Conservation (phyloP, 148 eudicot species). For the Amaranthus hypochondriacus region DNA sequence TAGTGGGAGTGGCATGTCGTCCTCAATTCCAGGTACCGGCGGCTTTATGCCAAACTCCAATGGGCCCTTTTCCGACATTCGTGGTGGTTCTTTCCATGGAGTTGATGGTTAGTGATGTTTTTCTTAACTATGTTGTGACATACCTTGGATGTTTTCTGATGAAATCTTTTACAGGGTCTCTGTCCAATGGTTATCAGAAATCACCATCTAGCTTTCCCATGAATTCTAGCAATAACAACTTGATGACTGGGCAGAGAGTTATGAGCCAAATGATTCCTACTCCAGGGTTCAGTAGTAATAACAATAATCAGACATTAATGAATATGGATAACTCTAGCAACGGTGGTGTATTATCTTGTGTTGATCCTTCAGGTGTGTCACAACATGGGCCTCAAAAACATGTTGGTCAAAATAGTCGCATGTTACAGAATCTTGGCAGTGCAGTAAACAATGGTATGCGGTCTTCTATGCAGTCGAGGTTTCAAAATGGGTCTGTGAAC, state of each 20-base stretch:
- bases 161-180: conserved; percentile 44
- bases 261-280: conserved; percentile 97
- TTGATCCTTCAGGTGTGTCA: conserved; percentile 50
- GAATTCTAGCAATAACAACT: conserved; percentile 47
- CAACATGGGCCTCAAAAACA: conserved; percentile 60
- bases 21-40: conserved; percentile 40
- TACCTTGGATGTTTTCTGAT: conserved; percentile 13
- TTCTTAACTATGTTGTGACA: background rate
- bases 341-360: conserved; percentile 42
- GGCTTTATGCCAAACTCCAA: conserved; percentile 42
- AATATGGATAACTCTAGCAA: conserved; percentile 47
- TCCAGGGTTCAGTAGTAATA: conserved; percentile 68
- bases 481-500: conserved; percentile 46
- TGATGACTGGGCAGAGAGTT: conserved; percentile 55
- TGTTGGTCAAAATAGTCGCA: conserved; percentile 62
- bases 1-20: conserved; percentile 35
- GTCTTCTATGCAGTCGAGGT: conserved; percentile 57
- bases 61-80: conserved; percentile 40
- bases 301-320: conserved; percentile 35
- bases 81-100: conserved; percentile 42
- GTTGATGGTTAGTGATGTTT: conserved; percentile 42
- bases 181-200: conserved; percentile 71
- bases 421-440: conserved; percentile 72
- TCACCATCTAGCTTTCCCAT: conserved; percentile 48
- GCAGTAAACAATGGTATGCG: conserved; percentile 55